Evolutionary conservation across 768 basidiomycete genomes (phyloP).

Genomic region (Hericium erinaceus): DNA sequence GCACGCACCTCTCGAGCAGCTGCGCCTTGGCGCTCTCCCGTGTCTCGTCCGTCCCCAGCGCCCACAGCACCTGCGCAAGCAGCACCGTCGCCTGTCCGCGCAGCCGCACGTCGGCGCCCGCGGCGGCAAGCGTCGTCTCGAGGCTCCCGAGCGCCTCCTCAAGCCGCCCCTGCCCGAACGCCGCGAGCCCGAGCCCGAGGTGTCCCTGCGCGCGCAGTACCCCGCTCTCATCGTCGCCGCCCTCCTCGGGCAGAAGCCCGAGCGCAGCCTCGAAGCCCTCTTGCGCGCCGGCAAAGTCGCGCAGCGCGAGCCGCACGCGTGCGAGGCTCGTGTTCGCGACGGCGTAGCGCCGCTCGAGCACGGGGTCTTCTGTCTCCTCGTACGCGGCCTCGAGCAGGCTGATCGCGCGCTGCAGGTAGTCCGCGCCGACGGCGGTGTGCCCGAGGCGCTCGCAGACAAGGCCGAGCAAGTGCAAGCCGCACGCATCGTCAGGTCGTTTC

Average conservation of each 20-base stretch:
- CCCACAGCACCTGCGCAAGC: conserved; percentile 85
- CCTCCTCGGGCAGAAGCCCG: conserved; percentile 49
- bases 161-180: conserved; percentile 54
- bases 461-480: conserved; percentile 74
- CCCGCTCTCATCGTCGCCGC: conserved; percentile 25
- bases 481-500: conserved; percentile 56
- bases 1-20: conserved; percentile 70
- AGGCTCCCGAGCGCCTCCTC: conserved; percentile 56
- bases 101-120: conserved; percentile 37
- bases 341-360: conserved; percentile 69
- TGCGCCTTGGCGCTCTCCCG: conserved; percentile 69
- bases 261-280: conserved; percentile 66
- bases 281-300: conserved; percentile 49
- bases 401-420: conserved; percentile 54
- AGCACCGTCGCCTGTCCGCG: conserved; percentile 66
- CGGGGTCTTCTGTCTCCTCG: conserved; percentile 76
- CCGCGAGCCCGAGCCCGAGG: conserved; percentile 65
- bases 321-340: conserved; percentile 79
- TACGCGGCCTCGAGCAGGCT: conserved; percentile 75
- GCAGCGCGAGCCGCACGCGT: conserved; percentile 55
- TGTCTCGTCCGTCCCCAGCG: conserved; percentile 64
- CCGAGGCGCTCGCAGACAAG: conserved; percentile 82
- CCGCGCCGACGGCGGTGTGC: conserved; percentile 50
- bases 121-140: conserved; percentile 56
- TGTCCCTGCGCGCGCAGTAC: conserved; percentile 52